Evolutionary conservation across 371 early-diverging fungal species (phyloP).

Genomic region (Thermomucor indicae-seudaticae): DNA sequence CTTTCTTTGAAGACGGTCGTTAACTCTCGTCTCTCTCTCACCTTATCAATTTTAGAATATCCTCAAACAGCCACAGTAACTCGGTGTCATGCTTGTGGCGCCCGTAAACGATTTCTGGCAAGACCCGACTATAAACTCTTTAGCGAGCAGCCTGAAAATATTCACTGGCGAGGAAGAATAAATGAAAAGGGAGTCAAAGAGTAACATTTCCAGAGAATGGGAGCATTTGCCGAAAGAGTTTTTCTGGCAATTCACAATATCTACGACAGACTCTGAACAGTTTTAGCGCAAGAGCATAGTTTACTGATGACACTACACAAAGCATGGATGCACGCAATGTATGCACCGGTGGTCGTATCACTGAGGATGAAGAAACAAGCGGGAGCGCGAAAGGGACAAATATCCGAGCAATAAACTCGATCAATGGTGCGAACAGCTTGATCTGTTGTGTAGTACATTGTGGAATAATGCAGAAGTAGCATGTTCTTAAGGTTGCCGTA

Average conservation of each 20-base stretch:
- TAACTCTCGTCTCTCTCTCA: background rate
- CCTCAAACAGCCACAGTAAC: slow-evolving; percentile 21
- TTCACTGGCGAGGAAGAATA: background rate
- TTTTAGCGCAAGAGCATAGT: no score
- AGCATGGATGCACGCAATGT: no score
- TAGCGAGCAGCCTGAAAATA: slow-evolving; percentile 7
- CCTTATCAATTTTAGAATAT: slow-evolving; percentile 9
- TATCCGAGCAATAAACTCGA: no score
- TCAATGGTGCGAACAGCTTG: no score
- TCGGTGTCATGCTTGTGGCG: slow-evolving; percentile 22
- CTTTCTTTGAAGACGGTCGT: background rate
- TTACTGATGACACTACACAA: no score
- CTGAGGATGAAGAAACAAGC: no score
- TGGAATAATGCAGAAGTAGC: no score
- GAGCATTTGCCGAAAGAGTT: background rate
- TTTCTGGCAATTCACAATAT: background rate
- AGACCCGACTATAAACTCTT: slow-evolving; percentile 16
- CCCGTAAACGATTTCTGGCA: slow-evolving; percentile 13
- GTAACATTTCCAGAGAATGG: background rate
- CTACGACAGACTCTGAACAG: no score
- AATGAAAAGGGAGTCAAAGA: background rate
- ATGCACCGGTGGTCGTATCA: no score
- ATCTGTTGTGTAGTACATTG: no score
- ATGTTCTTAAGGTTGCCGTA: no score
- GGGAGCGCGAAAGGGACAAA: no score